phyloP scores from a whole-genome alignment of 2,329 filamentous ascomycete genomes.

The Fusarium liriodendri region DNA sequence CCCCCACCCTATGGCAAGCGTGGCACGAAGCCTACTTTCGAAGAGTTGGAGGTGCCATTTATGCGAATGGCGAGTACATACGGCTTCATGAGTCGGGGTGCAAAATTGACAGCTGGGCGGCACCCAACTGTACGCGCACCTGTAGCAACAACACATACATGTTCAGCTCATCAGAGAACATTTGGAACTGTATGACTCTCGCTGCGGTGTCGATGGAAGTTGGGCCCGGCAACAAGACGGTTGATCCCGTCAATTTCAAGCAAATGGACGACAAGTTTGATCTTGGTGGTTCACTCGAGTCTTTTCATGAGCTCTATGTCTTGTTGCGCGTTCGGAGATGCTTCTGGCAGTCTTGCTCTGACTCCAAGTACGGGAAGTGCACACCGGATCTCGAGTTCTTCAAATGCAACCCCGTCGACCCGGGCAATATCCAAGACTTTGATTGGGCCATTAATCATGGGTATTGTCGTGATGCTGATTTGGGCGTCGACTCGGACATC shows the following conservation, averaged over 20 bases:
- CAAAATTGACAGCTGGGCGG: neutral
- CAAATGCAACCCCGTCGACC: neutral
- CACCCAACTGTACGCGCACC: neutral
- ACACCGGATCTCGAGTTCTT: neutral
- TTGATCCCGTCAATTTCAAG: neutral
- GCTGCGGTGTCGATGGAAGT: conserved; percentile 7
- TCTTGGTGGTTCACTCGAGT: neutral
- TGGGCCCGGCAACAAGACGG: neutral
- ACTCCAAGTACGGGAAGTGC: conserved; percentile 1
- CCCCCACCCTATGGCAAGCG: neutral
- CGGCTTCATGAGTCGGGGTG: neutral
- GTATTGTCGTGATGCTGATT: neutral
- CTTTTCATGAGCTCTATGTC: neutral
- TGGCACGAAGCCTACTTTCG: conserved; percentile 6
- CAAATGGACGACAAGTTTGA: neutral
- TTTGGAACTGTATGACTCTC: conserved; percentile 22
- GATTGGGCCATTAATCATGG: neutral
- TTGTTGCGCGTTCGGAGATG: neutral
- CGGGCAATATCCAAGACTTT: neutral
- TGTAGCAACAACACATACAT: neutral
- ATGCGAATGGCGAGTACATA: neutral
- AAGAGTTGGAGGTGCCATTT: neutral
- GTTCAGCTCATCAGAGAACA: conserved; percentile 9
- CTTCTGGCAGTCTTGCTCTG: conserved; percentile 12
- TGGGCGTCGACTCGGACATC: conserved; percentile 17